Percentiles rank a stretch among this genome's conserved stretches.
Evolutionary conservation across 2,329 filamentous ascomycete genomes (phyloP).

Genomic region (Malbranchea cinnamomea): DNA sequence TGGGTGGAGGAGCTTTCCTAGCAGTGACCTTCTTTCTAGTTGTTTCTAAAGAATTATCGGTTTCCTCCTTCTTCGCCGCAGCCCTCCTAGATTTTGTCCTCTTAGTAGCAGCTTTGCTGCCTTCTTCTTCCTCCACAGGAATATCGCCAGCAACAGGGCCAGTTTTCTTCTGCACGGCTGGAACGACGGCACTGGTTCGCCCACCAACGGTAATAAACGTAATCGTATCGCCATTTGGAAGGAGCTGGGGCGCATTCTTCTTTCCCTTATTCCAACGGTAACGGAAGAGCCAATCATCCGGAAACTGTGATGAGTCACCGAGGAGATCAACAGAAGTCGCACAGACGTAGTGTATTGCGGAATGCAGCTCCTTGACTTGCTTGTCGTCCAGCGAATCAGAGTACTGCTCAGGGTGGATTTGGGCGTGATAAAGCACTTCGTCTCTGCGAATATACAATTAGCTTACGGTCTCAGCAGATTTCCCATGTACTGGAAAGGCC

Average conservation of each 20-base stretch:
- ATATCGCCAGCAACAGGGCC: slow-evolving; percentile 41
- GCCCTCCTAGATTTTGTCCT: too few relatives aligned
- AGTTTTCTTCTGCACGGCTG: slow-evolving; percentile 72
- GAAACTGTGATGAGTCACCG: slow-evolving; percentile 72
- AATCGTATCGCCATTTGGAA: slow-evolving; percentile 77
- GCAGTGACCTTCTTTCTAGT: slow-evolving; percentile 12
- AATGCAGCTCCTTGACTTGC: slow-evolving; percentile 58
- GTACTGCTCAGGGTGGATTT: slow-evolving; percentile 84
- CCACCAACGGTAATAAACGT: slow-evolving; percentile 80
- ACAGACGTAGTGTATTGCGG: slow-evolving; percentile 64
- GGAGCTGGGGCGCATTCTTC: slow-evolving; percentile 47
- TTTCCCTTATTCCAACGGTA: slow-evolving; percentile 83
- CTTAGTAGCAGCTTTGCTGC: slow-evolving; percentile 14
- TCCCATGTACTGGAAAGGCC: slow-evolving; percentile 13
- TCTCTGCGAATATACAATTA: slow-evolving; percentile 35
- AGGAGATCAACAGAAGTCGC: slow-evolving; percentile 62
- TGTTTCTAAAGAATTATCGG: too few relatives aligned
- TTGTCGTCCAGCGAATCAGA: slow-evolving; percentile 62
- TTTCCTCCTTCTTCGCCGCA: slow-evolving; percentile 14
- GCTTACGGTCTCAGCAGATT: neutral
- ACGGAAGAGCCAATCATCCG: slow-evolving; percentile 75
- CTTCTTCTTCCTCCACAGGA: slow-evolving; percentile 18
- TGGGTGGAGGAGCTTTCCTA: slow-evolving; percentile 4
- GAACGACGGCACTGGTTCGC: slow-evolving; percentile 78
- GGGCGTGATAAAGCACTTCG: slow-evolving; percentile 80